Percentiles rank a stretch among this genome's conserved stretches.
These are phyloP conservation scores for Sanghuangporus baumii DNA, from an alignment of 1,284 basidiomycete species.

Conservation along the genomic window DNA sequence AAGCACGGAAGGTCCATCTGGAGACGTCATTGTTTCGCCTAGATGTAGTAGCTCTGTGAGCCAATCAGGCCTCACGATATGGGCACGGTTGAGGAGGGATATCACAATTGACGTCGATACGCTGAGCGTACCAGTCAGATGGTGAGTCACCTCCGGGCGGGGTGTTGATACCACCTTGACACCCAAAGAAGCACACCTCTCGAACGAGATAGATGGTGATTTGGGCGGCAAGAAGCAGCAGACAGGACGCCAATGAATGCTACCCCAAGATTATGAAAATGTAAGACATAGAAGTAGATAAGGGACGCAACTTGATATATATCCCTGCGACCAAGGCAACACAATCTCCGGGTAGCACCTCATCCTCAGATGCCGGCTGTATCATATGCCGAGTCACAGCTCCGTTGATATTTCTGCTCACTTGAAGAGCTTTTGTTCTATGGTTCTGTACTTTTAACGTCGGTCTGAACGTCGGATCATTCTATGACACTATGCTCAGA, in stretches of 20 bases:
- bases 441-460: constrained; percentile 44
- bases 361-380: constrained; percentile 27
- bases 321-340: constrained; percentile 41
- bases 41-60: constrained; percentile 48
- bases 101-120: constrained; percentile 43
- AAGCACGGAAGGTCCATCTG: constrained; percentile 28
- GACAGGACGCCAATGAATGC: constrained; percentile 49
- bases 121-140: constrained; percentile 45
- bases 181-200: constrained; percentile 54
- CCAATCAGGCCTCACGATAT: constrained; percentile 62
- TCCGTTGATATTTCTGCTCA: constrained; percentile 28
- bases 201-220: constrained; percentile 25
- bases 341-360: constrained; percentile 46
- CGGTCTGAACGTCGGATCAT: constrained; percentile 19
- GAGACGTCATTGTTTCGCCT: constrained; percentile 29
- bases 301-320: constrained; percentile 36
- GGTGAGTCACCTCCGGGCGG: constrained; percentile 48
- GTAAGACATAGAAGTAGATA: constrained; percentile 8
- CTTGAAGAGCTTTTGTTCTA: constrained; percentile 37
- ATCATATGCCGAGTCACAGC: constrained; percentile 24
- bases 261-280: constrained; percentile 20
- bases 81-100: constrained; percentile 49
- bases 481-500: constrained; percentile 14
- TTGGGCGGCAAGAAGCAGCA: constrained; percentile 42
- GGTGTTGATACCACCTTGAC: constrained; percentile 44